Evolutionary conservation across 2,329 filamentous ascomycete species (phyloP), one percentile per base, ranked within the genome.

Genomic region (Fulvia fulva): DNA sequence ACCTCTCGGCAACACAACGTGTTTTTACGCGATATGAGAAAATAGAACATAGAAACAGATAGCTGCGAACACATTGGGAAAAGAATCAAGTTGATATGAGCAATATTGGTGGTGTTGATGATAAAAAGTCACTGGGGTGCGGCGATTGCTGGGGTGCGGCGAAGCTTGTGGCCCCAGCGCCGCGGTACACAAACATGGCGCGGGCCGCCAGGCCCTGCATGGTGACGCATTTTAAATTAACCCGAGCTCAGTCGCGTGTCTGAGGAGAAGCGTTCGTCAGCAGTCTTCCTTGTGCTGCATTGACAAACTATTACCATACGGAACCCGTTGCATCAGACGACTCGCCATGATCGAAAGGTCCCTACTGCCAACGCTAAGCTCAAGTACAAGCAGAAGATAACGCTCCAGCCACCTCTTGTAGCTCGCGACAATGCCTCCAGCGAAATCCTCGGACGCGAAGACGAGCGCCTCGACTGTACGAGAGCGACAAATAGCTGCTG

Each of bases 401-500:
- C 47, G 11, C n/a, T 32, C 16, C 1, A 47, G 19, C 44, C 19
- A 47, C 21, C 21, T 23, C 21, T 14, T 21, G 19, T n/a, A 32
- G 25, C 25, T 21, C 41, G 55, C 53, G 46, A 58, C 58, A 19
- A 67, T 70, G 67, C 67, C 66, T 26, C 63, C 67, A 55, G 57
- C 75, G 65, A 68, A 69, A 53, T 66, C 71, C 55, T 74, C 77
- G 58, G 77, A 79, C 64, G 66, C 70, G 61, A 64, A 67, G 45
- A 63, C 67, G 21, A 70, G 71, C 26, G 66, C 70, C 51, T 71
- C 71, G 5, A 69, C 68, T 59, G 55, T 71, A 53, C 75, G 76
- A 67, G 76, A 78, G 66, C 76, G 76, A 68, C 74, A 75, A 47
- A 62, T 68, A 32, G 70, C 75, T 51, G 69, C 70, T 37, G 70